These are phyloP conservation scores for Vigna angularis DNA, from an alignment of 306 rosid species.

Conservation along the genomic window DNA sequence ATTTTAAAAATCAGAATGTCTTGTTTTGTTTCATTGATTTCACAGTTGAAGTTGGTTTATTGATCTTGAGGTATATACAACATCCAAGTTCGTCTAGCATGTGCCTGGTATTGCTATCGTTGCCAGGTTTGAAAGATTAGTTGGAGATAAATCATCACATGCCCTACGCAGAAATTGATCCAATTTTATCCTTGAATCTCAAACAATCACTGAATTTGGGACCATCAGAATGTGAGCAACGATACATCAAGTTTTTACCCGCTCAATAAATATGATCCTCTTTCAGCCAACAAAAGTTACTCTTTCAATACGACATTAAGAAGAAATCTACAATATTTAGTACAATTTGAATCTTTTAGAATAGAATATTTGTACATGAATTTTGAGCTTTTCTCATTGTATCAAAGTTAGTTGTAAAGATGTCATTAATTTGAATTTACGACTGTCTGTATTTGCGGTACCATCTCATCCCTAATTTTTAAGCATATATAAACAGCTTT, in stretches of 20 bases:
- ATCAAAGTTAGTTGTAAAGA: slow-evolving; percentile 31
- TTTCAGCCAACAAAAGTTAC: slow-evolving; percentile 19
- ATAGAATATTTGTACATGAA: slow-evolving; percentile 47
- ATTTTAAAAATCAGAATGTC: slow-evolving; percentile 17
- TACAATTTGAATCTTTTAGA: not conserved
- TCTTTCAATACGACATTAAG: slow-evolving; percentile 4
- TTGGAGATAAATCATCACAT: slow-evolving; percentile 14
- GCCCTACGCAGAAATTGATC: slow-evolving; percentile 19
- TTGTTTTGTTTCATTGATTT: slow-evolving; percentile 26
- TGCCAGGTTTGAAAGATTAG: slow-evolving; percentile 34
- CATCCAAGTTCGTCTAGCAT: slow-evolving; percentile 35
- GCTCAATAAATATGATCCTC: not conserved
- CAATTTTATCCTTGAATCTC: slow-evolving; percentile 22
- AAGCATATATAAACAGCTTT: not conserved
- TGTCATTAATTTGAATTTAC: slow-evolving; percentile 24
- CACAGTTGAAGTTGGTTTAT: slow-evolving; percentile 31
- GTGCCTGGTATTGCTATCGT: slow-evolving; percentile 22
- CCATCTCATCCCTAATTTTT: too few species aligned
- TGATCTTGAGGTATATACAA: slow-evolving; percentile 39
- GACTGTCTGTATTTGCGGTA: not conserved
- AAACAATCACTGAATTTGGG: slow-evolving; percentile 29
- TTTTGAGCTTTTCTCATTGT: slow-evolving; percentile 41
- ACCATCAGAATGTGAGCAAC: slow-evolving; percentile 30
- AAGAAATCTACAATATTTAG: slow-evolving; percentile 16
- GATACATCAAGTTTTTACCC: not conserved